Conservation (phyloP, 768 basidiomycete species). For the Pulveroboletus sp. region DNA sequence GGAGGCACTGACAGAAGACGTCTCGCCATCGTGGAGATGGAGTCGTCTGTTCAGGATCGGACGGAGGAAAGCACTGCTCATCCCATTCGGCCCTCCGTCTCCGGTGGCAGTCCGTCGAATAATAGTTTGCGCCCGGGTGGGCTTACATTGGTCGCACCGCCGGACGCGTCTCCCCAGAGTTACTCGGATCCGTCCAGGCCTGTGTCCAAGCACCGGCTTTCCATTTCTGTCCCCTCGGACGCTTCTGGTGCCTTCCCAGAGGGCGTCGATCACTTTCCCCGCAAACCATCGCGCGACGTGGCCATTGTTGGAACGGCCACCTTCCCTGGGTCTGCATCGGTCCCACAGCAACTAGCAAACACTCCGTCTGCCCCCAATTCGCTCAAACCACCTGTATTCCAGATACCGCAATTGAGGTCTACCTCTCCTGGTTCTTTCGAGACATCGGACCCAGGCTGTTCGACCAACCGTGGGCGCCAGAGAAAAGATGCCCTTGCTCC, state of each 20-base stretch:
- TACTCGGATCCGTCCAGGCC: conserved; percentile 57
- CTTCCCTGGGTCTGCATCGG: conserved; percentile 27
- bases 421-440: conserved; percentile 31
- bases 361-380: conserved; percentile 25
- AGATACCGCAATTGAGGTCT: conserved; percentile 35
- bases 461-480: conserved; percentile 24
- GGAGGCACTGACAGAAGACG: conserved; percentile 64
- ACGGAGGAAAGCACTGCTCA: conserved; percentile 19
- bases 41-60: conserved; percentile 30
- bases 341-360: conserved; percentile 26
- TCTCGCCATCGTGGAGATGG: conserved; percentile 65
- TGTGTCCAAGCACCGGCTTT: conserved; percentile 20
- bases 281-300: conserved; percentile 48
- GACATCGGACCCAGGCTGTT: conserved; percentile 32
- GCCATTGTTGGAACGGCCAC: conserved; percentile 50
- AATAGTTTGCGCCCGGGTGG: conserved; percentile 40
- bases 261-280: conserved; percentile 36
- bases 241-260: conserved; percentile 28
- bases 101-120: conserved; percentile 28
- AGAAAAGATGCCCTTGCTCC: conserved; percentile 35
- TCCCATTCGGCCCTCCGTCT: conserved; percentile 18
- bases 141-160: conserved; percentile 69
- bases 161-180: conserved; percentile 56
- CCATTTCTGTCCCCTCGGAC: conserved; percentile 42
- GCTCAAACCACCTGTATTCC: conserved; percentile 37